Conservation (phyloP, 306 rosid genomes). For the Carpinus fangiana region DNA sequence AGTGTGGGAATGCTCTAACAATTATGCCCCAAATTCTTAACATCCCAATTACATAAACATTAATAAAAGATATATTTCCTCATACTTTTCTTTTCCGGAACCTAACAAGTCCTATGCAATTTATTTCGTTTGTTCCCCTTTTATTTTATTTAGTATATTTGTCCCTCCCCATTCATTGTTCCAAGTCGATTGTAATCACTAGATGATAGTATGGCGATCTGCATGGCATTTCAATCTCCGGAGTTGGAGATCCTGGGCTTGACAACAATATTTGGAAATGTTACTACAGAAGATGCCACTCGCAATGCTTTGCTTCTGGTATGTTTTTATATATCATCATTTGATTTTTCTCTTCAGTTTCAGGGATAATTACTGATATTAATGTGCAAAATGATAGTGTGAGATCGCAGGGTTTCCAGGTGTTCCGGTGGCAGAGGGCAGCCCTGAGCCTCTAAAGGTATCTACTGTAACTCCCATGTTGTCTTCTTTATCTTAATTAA, state of each 20-base stretch:
- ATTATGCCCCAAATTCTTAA: too few species aligned
- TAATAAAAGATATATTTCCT: neutral
- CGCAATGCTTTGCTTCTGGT: conserved; percentile 91
- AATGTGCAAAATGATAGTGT: conserved; percentile 92
- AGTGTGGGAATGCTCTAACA: too few species aligned
- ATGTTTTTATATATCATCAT: conserved; percentile 26
- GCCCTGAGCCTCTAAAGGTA: conserved; percentile 81
- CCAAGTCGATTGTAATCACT: conserved; percentile 10
- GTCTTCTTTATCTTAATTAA: too few species aligned
- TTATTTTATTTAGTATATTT: too few species aligned
- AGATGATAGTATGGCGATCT: conserved; percentile 91
- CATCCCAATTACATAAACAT: neutral
- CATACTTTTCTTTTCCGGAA: neutral
- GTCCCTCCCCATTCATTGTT: neutral
- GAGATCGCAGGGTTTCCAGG: conserved; percentile 80
- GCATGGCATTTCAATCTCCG: conserved; percentile 84
- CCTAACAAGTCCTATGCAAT: neutral
- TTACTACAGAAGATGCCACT: conserved; percentile 63
- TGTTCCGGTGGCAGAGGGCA: conserved; percentile 89
- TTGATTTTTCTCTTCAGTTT: conserved; percentile 7
- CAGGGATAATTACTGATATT: conserved; percentile 33
- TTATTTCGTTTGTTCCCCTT: neutral
- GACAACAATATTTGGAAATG: conserved; percentile 82
- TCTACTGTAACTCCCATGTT: conserved; percentile 19
- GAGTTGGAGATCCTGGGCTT: conserved; percentile 77